Base-by-base conservation (phyloP, 1,284 basidiomycete species). In the Calocybe gambosa region DNA sequence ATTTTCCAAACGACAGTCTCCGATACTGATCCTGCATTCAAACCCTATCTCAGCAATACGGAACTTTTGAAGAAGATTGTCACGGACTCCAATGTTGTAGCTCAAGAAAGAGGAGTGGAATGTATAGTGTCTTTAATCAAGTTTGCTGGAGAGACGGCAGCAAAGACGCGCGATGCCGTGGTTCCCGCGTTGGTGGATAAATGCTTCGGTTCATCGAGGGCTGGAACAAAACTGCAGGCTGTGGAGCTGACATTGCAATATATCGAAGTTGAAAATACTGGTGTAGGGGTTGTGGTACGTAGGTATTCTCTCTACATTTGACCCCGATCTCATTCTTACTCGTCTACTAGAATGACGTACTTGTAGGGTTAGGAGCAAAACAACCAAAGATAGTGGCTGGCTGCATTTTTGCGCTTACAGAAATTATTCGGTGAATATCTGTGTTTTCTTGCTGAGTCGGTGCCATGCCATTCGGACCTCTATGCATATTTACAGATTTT, bases 101-200 rank as follows among this genome's bases (percentile, higher is more conserved):
- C 96, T 9, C 96, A 99, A 67, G 96, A 99, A 73, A 97, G 96
- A 64, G 96, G 89, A 28, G 77, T 96, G 16, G 88, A 96, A 66
- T 87, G 90, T 58, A 68, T 95, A 34, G 77, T 89, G 54, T 74
- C 86, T 12, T 80, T 97, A 53, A 84, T 97, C 54, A 90, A 92
- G 67, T 92, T 86, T 59, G 91, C 93, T 15, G 96, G 95, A 47
- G 91, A 94, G 70, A 83, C 77, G 39, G 84, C 88, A 43, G 85
- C 85, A 39, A 83, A 81, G 66, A 89, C 89, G 33, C 74, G 94
- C 59, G 80, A 90, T 47, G 76, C 75, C 4, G 85, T 99, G 12
- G 73, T 96, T 1, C 91, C 94, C 21, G 84, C 89, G 0, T 67
- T 99, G 50, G 93, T 98, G 29, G 96, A 99, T 59, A 99, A 99